Conservation (phyloP, 1,139 yeast genomes). For the Blastobotrys proliferans region DNA sequence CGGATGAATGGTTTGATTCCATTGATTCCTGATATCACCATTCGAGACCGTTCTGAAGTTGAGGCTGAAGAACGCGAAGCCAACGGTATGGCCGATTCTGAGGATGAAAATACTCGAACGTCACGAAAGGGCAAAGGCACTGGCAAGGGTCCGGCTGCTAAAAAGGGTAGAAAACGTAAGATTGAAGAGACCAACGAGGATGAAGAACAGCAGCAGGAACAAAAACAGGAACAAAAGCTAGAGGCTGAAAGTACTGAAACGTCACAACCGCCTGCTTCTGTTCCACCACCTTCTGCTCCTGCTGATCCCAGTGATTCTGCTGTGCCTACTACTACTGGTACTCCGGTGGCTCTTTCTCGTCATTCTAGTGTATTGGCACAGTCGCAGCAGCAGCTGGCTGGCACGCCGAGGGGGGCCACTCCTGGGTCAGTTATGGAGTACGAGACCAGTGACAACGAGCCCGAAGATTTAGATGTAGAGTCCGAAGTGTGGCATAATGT, state of each 20-base stretch:
- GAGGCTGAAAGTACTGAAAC: too few species aligned
- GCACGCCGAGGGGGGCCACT: slow-evolving; percentile 13
- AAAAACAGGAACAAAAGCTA: neutral
- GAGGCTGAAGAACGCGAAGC: slow-evolving; percentile 73
- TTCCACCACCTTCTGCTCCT: too few species aligned
- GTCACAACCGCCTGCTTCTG: too few species aligned
- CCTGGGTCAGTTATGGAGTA: slow-evolving; percentile 16
- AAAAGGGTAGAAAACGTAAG: slow-evolving; percentile 29
- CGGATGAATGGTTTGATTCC: slow-evolving; percentile 74
- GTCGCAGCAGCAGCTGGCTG: neutral
- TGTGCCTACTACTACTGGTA: too few species aligned
- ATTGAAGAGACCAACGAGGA: slow-evolving; percentile 27
- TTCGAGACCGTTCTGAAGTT: slow-evolving; percentile 77
- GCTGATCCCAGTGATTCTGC: too few species aligned
- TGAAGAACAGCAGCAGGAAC: slow-evolving; percentile 21
- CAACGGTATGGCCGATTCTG: slow-evolving; percentile 27
- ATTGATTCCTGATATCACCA: slow-evolving; percentile 79
- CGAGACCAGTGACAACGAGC: slow-evolving; percentile 35
- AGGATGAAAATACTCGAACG: slow-evolving; percentile 16
- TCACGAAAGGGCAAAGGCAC: slow-evolving; percentile 23
- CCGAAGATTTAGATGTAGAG: slow-evolving; percentile 59
- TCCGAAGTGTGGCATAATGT: slow-evolving; percentile 75
- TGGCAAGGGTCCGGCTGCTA: slow-evolving; percentile 22
- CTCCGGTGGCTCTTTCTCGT: too few species aligned
- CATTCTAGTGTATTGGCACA: too few species aligned